Percentiles rank a stretch among this genome's conserved stretches.
Evolutionary conservation across 2,329 filamentous ascomycete genomes (phyloP).

Genomic region (Arthrobotrys sphaeroides): DNA sequence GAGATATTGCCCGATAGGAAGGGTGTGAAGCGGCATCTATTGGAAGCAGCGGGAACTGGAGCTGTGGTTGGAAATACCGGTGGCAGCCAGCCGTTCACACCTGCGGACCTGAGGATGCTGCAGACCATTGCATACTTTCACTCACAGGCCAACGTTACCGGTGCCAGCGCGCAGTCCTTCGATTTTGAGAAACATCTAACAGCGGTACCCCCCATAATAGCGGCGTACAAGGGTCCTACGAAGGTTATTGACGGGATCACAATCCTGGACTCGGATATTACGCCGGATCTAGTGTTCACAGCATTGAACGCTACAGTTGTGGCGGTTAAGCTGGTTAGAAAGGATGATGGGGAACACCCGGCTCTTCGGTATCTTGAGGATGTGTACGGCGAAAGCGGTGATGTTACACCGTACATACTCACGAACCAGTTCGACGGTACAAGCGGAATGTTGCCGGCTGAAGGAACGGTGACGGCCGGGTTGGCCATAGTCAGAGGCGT

Average conservation of each 20-base stretch:
- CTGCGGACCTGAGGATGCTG: slow-evolving; percentile 75
- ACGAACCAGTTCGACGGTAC: slow-evolving; percentile 64
- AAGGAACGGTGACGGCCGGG: slow-evolving; percentile 69
- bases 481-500: slow-evolving; percentile 76
- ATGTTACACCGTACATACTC: slow-evolving; percentile 25
- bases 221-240: slow-evolving; percentile 67
- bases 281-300: slow-evolving; percentile 69
- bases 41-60: slow-evolving; percentile 17
- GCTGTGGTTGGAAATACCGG: slow-evolving; percentile 66
- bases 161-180: slow-evolving; percentile 41
- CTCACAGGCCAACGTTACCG: slow-evolving; percentile 39
- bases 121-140: slow-evolving; percentile 85
- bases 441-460: slow-evolving; percentile 70
- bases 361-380: slow-evolving; percentile 23
- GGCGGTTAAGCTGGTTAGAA: slow-evolving; percentile 72
- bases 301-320: slow-evolving; percentile 76
- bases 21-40: slow-evolving; percentile 8
- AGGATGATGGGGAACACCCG: slow-evolving; percentile 59
- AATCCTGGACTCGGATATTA: slow-evolving; percentile 72
- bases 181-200: slow-evolving; percentile 67
- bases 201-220: slow-evolving; percentile 69
- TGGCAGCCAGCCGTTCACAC: slow-evolving; percentile 62
- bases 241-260: slow-evolving; percentile 72
- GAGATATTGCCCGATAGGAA: slow-evolving; percentile 26
- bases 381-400: slow-evolving; percentile 56